phyloP scores from a whole-genome alignment of 225 moss, liverwort and hornwort genomes.

The Neckera pumila region DNA sequence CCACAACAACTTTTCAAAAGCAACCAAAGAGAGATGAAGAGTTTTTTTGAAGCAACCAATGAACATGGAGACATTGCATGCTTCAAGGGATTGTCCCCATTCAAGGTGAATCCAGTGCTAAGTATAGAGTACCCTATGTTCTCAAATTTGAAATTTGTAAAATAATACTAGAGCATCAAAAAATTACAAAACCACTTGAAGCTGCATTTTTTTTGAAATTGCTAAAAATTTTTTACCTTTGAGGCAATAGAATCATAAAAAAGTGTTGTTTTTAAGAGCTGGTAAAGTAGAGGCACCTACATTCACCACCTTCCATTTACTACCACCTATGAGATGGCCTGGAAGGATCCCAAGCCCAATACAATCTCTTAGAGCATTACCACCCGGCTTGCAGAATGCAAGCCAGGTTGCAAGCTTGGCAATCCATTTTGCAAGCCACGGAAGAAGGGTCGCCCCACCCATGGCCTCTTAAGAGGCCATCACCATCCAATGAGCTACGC shows the following conservation, averaged over 20 bases:
- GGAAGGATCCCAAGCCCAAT: no score
- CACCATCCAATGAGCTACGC: no score
- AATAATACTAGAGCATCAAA: accelerated
- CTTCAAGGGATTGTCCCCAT: not conserved
- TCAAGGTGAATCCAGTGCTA: not conserved
- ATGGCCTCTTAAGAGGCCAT: no score
- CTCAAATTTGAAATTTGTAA: not conserved
- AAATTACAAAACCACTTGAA: not conserved
- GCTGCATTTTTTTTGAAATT: not conserved
- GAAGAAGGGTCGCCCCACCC: no score
- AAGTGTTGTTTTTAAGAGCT: no score
- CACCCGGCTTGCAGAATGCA: no score
- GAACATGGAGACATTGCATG: not conserved
- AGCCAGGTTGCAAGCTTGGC: no score
- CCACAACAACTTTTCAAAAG: not conserved
- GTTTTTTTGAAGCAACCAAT: not conserved
- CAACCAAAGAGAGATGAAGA: accelerated
- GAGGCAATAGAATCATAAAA: not conserved
- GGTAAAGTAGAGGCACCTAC: no score
- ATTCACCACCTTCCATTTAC: no score
- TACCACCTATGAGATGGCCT: no score
- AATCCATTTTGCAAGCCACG: no score
- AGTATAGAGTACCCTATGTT: not conserved
- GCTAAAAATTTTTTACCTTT: not conserved
- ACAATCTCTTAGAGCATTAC: no score